Conservation (phyloP, 2,329 filamentous ascomycete genomes). For the Neofusicoccum ribis region DNA sequence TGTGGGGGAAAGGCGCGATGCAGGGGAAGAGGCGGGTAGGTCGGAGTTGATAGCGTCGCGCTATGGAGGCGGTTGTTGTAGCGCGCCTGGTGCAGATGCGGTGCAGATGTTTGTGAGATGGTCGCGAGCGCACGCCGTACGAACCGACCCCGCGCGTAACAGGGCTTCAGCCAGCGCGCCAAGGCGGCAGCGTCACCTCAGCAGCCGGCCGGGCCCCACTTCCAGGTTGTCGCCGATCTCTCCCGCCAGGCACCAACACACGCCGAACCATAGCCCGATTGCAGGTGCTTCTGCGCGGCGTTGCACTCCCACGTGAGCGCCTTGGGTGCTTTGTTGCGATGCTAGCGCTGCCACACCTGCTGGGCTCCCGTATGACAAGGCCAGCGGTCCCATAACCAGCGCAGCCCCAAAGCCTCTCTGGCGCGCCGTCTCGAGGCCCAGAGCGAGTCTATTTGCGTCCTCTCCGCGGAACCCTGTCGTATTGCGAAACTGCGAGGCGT, state of each 20-base stretch:
- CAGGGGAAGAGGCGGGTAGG: background rate
- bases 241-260: constrained; percentile 2
- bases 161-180: background rate
- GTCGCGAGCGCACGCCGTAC: constrained; percentile 6
- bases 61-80: constrained; percentile 9
- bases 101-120: constrained; percentile 17
- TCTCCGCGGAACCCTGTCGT: background rate
- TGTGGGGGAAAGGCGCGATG: background rate
- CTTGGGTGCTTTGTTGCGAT: background rate
- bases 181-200: constrained; percentile 14
- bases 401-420: background rate
- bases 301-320: background rate
- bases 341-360: background rate
- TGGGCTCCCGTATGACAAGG: background rate
- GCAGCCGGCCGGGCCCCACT: background rate
- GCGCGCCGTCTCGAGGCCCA: background rate
- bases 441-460: background rate
- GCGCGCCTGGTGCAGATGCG: constrained; percentile 1
- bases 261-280: background rate
- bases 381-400: background rate
- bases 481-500: background rate
- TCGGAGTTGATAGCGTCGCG: constrained; percentile 8
- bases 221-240: constrained; percentile 1
- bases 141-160: background rate
- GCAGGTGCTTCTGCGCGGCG: background rate